phyloP scores from a whole-genome alignment of 257 asterid species.

The Nicotiana noctiflora region DNA sequence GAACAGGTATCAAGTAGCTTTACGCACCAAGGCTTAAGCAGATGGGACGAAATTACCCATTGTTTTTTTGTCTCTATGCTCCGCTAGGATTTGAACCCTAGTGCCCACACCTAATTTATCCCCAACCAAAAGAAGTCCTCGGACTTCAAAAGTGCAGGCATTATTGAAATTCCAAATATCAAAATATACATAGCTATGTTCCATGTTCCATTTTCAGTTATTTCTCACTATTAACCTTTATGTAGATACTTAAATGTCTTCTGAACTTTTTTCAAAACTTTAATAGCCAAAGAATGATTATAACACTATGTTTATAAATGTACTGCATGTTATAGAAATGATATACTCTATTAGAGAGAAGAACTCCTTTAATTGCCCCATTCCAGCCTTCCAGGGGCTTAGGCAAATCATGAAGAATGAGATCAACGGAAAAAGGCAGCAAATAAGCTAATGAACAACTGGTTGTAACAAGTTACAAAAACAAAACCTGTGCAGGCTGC shows the following conservation, averaged over 20 bases:
- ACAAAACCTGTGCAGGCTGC: constrained; percentile 64
- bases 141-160: background rate
- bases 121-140: background rate
- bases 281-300: background rate
- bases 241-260: background rate
- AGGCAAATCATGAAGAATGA: background rate
- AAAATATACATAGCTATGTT: background rate
- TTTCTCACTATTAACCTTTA: background rate
- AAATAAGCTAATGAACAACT: background rate
- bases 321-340: background rate
- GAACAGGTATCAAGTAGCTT: background rate
- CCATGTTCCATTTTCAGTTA: background rate
- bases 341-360: background rate
- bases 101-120: background rate
- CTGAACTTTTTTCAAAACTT: background rate
- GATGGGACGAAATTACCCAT: background rate
- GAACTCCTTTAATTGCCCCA: background rate
- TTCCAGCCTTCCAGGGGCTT: background rate
- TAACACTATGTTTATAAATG: background rate
- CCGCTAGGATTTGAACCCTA: background rate
- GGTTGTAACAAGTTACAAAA: constrained; percentile 2
- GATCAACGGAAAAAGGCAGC: background rate
- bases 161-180: background rate
- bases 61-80: background rate
- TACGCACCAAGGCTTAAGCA: background rate